Evolutionary conservation across 495 filamentous ascomycete species (phyloP).

Genomic region (Podospora pseudocomata): DNA sequence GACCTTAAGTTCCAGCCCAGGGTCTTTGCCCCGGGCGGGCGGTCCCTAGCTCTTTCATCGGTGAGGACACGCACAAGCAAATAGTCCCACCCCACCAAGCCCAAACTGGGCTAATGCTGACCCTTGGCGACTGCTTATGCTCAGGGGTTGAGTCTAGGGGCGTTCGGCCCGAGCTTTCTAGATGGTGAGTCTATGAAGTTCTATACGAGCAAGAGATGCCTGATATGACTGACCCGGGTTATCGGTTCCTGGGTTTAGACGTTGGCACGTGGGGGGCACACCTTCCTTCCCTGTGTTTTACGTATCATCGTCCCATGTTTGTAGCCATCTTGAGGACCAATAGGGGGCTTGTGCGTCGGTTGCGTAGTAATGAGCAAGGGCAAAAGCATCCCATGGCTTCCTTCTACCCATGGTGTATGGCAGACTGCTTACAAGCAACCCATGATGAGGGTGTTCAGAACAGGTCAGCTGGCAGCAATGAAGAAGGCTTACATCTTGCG

Average conservation of each 20-base stretch:
- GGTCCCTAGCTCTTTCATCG: background rate
- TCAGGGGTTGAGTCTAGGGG: background rate
- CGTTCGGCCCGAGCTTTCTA: too few relatives aligned
- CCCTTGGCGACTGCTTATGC: background rate
- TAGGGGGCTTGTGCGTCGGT: background rate
- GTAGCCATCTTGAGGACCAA: background rate
- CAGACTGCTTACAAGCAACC: background rate
- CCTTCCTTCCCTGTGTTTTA: background rate
- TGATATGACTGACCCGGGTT: background rate
- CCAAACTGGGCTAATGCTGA: background rate
- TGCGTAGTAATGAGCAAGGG: background rate
- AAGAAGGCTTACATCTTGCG: background rate
- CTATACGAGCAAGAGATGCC: background rate
- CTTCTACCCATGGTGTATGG: background rate
- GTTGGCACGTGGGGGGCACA: background rate
- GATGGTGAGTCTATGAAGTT: background rate
- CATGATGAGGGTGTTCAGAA: background rate
- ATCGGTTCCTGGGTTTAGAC: background rate
- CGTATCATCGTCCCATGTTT: background rate
- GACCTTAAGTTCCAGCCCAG: background rate
- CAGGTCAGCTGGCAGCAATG: background rate
- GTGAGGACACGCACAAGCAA: background rate
- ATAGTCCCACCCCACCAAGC: background rate
- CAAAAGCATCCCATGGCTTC: background rate
- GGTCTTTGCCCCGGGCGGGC: too few relatives aligned